Percentiles rank a stretch among this genome's conserved stretches.
Conservation (phyloP, 805 yeast species). For the Sugiyamaella floridensis region DNA sequence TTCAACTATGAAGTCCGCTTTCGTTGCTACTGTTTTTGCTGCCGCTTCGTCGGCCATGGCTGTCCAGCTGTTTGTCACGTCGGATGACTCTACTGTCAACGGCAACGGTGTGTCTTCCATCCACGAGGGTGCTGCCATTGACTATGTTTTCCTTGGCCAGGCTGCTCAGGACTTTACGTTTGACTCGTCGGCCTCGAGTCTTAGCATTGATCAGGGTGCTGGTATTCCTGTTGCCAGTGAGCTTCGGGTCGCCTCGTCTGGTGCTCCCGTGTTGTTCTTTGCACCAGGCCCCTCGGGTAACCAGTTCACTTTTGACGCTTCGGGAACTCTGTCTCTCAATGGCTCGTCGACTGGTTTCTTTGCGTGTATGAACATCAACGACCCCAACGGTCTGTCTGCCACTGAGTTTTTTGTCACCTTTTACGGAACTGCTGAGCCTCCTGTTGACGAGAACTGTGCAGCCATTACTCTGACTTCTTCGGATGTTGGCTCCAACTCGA, state of each 20-base stretch:
- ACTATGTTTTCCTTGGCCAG: slow-evolving; percentile 26
- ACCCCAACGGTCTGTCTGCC: slow-evolving; percentile 37
- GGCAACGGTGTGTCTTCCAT: slow-evolving; percentile 10
- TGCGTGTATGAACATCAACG: slow-evolving; percentile 39
- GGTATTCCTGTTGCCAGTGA: background rate
- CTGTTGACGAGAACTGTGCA: slow-evolving; percentile 1
- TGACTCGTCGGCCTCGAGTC: background rate
- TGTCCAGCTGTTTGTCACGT: slow-evolving; percentile 8
- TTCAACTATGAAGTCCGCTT: background rate
- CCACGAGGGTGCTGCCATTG: slow-evolving; percentile 42
- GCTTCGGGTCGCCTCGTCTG: background rate
- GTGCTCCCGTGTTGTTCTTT: background rate
- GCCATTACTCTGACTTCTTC: slow-evolving; percentile 2
- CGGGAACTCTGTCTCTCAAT: slow-evolving; percentile 1
- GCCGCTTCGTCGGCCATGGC: slow-evolving; percentile 6
- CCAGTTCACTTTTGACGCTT: slow-evolving; percentile 19
- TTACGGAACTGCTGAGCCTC: slow-evolving; percentile 1
- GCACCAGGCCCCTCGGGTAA: background rate
- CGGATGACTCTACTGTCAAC: background rate
- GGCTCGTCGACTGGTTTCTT: slow-evolving; percentile 19
- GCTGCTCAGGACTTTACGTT: background rate
- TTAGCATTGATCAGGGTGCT: background rate
- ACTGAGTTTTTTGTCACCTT: slow-evolving; percentile 28
- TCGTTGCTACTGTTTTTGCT: slow-evolving; percentile 18
- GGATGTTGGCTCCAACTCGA: slow-evolving; percentile 6